phyloP scores from a whole-genome alignment of 2,329 filamentous ascomycete species.

The Penicillium concentricum region DNA sequence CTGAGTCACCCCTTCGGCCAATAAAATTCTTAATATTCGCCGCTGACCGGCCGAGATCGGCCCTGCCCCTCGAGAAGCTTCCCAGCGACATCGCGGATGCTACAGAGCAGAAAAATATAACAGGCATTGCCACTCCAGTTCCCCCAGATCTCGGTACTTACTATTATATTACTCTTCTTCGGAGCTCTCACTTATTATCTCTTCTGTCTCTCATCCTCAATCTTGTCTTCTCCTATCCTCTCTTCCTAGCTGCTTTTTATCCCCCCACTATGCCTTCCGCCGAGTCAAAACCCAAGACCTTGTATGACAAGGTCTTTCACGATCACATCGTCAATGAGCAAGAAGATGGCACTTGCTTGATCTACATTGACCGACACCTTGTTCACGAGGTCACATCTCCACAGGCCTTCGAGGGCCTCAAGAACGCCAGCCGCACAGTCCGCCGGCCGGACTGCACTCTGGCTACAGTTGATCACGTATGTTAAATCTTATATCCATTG shows the following conservation, averaged over 20 bases:
- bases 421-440: conserved; percentile 82
- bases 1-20: conserved; percentile 20
- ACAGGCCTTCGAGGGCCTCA: conserved; percentile 95
- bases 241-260: conserved; percentile 6
- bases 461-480: conserved; percentile 92
- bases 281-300: conserved; percentile 71
- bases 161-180: conserved; percentile 3
- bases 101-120: conserved; percentile 27
- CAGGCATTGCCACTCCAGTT: conserved; percentile 11
- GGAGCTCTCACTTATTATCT: conserved; percentile 1
- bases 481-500: conserved; percentile 38
- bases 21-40: conserved; percentile 26
- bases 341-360: conserved; percentile 84
- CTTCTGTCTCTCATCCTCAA: background rate
- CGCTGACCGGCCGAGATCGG: conserved; percentile 41
- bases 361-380: conserved; percentile 95
- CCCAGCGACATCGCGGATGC: conserved; percentile 37
- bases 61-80: conserved; percentile 31
- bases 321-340: conserved; percentile 95
- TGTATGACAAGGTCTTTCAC: conserved; percentile 97
- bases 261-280: conserved; percentile 68
- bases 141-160: conserved; percentile 9
- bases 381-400: conserved; percentile 98
- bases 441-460: conserved; percentile 95
- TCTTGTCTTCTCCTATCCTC: background rate